phyloP scores from a whole-genome alignment of 345 rosid species.

The Gynandropsis gynandra region DNA sequence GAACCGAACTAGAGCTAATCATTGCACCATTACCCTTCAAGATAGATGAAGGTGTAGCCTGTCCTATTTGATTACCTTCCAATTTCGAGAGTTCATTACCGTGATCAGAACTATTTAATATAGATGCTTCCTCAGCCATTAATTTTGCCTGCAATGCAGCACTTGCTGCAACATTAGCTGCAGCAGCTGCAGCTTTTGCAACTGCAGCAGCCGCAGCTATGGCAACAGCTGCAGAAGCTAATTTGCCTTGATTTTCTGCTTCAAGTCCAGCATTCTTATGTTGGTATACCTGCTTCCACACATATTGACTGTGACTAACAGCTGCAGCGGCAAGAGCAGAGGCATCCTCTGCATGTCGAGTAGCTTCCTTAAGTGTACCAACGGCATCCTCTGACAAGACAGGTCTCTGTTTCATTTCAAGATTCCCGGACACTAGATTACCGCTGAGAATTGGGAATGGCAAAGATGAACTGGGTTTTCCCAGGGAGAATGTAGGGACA shows the following conservation, averaged over 20 bases:
- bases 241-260: constrained; percentile 51
- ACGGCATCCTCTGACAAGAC: constrained; percentile 55
- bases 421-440: constrained; percentile 31
- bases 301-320: constrained; percentile 50
- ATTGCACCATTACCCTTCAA: constrained; percentile 45
- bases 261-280: constrained; percentile 48
- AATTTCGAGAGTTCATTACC: constrained; percentile 25
- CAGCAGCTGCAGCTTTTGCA: constrained; percentile 97
- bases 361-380: constrained; percentile 60
- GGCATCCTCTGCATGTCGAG: constrained; percentile 73
- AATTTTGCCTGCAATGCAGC: constrained; percentile 93
- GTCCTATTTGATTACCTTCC: constrained; percentile 33
- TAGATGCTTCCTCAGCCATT: constrained; percentile 83
- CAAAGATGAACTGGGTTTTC: constrained; percentile 34
- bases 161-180: constrained; percentile 85
- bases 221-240: constrained; percentile 87
- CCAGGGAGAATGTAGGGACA: constrained; percentile 34
- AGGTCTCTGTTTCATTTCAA: constrained; percentile 33
- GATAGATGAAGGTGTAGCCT: constrained; percentile 52
- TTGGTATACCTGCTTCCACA: constrained; percentile 68
- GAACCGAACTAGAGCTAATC: constrained; percentile 48
- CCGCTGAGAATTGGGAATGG: constrained; percentile 35
- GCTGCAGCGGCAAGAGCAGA: constrained; percentile 75
- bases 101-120: constrained; percentile 32
- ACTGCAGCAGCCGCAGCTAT: constrained; percentile 88